Conservation (phyloP, 2,329 filamentous ascomycete genomes). For the Amauroascus verrucosus region DNA sequence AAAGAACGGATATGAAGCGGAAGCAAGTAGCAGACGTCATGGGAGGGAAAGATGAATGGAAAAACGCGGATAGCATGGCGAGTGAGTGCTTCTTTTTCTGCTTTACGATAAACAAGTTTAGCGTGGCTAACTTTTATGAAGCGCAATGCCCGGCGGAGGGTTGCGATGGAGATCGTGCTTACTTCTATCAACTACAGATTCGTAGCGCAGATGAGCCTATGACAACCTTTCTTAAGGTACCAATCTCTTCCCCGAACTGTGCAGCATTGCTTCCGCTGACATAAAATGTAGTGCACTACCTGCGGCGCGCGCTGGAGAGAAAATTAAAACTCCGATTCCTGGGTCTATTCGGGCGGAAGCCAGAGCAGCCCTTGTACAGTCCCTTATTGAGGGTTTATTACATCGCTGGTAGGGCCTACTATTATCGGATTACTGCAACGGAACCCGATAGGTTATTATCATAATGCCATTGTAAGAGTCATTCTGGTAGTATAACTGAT, state of each 20-base stretch:
- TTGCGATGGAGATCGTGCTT: conserved; percentile 75
- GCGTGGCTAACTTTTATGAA: conserved; percentile 21
- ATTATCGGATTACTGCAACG: neutral
- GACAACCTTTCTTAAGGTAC: conserved; percentile 87
- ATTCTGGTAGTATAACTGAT: neutral
- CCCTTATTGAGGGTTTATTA: neutral
- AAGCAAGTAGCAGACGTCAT: conserved; percentile 86
- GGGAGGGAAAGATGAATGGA: conserved; percentile 78
- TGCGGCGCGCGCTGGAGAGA: conserved; percentile 42
- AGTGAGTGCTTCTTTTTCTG: conserved; percentile 33
- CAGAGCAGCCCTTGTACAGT: neutral
- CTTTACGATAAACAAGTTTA: neutral
- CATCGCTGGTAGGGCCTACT: neutral
- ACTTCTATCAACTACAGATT: conserved; percentile 96
- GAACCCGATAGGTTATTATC: neutral
- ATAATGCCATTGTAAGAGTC: neutral
- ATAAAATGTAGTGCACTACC: conserved; percentile 33
- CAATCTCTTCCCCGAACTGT: conserved; percentile 14
- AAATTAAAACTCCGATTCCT: conserved; percentile 28
- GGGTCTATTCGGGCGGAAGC: neutral
- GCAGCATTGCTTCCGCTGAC: neutral
- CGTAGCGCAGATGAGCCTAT: conserved; percentile 96
- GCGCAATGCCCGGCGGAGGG: conserved; percentile 72
- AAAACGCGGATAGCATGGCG: conserved; percentile 75
- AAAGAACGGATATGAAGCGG: conserved; percentile 66